phyloP scores from a whole-genome alignment of 2,329 filamentous ascomycete species.

The Pseudocercospora crystallina region DNA sequence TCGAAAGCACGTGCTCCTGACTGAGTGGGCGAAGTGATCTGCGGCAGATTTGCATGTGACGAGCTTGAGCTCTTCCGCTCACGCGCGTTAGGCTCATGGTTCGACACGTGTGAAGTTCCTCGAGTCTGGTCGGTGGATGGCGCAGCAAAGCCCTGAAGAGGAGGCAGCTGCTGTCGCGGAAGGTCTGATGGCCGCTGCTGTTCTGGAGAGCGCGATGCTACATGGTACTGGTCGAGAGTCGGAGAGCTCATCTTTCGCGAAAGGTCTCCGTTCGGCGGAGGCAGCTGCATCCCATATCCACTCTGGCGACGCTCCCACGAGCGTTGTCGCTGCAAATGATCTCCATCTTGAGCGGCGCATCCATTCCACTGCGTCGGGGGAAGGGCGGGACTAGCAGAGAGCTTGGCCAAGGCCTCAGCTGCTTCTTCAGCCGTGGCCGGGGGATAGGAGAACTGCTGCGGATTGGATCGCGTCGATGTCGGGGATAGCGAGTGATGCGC shows the following conservation, averaged over 20 bases:
- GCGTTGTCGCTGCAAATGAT: slow-evolving; percentile 20
- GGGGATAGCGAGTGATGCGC: slow-evolving; percentile 21
- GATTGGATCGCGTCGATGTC: slow-evolving; percentile 15
- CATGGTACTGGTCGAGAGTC: slow-evolving; percentile 49
- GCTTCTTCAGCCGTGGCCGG: slow-evolving; percentile 36
- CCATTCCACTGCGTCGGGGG: slow-evolving; percentile 26
- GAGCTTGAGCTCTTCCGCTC: no score
- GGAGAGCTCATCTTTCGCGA: slow-evolving; percentile 42
- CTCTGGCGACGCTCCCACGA: slow-evolving; percentile 32
- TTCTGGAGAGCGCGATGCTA: slow-evolving; percentile 47
- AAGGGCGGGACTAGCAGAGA: slow-evolving; percentile 29
- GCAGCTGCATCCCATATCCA: slow-evolving; percentile 41
- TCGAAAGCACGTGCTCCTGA: no score
- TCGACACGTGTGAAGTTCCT: slow-evolving; percentile 25
- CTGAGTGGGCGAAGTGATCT: no score
- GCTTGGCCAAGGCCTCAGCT: slow-evolving; percentile 37
- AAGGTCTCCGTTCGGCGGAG: slow-evolving; percentile 35
- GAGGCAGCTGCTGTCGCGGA: slow-evolving; percentile 40
- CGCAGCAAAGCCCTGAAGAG: slow-evolving; percentile 38
- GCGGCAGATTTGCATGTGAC: no score
- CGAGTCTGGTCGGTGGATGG: slow-evolving; percentile 15
- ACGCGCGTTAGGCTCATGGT: slow-evolving; percentile 6
- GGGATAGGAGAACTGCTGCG: slow-evolving; percentile 20
- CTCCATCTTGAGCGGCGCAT: slow-evolving; percentile 19
- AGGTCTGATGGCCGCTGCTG: slow-evolving; percentile 39